Evolutionary conservation across 2,329 filamentous ascomycete species (phyloP).

Genomic region (Fusarium redolens): DNA sequence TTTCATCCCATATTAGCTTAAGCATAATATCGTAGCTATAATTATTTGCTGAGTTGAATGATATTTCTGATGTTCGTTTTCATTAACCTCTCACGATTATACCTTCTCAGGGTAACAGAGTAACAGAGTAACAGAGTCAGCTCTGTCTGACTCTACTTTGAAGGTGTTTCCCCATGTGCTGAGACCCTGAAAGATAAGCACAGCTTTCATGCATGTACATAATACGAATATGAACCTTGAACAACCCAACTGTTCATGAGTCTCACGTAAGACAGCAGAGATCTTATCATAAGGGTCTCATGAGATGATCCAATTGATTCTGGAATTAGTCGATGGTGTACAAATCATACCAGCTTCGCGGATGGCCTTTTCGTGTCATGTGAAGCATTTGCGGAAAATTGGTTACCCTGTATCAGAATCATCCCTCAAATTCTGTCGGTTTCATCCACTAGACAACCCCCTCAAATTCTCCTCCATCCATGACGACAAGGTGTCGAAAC

Average conservation of each 20-base stretch:
- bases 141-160: neutral
- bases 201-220: neutral
- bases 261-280: neutral
- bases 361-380: neutral
- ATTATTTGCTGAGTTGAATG: neutral
- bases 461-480: neutral
- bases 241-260: neutral
- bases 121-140: neutral
- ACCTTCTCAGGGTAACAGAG: too few relatives aligned
- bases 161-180: neutral
- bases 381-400: neutral
- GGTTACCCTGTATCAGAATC: constrained; percentile 11
- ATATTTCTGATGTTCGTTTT: neutral
- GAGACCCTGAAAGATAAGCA: neutral
- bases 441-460: neutral
- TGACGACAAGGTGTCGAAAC: constrained; percentile 24
- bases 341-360: neutral
- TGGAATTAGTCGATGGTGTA: neutral
- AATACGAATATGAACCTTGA: constrained; percentile 1
- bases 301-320: neutral
- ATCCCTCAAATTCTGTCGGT: neutral
- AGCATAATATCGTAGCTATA: too few relatives aligned
- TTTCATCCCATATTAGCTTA: neutral
- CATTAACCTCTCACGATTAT: neutral
- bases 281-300: neutral